Conservation (phyloP, 495 filamentous ascomycete genomes). For the Lophiostoma macrostomum region DNA sequence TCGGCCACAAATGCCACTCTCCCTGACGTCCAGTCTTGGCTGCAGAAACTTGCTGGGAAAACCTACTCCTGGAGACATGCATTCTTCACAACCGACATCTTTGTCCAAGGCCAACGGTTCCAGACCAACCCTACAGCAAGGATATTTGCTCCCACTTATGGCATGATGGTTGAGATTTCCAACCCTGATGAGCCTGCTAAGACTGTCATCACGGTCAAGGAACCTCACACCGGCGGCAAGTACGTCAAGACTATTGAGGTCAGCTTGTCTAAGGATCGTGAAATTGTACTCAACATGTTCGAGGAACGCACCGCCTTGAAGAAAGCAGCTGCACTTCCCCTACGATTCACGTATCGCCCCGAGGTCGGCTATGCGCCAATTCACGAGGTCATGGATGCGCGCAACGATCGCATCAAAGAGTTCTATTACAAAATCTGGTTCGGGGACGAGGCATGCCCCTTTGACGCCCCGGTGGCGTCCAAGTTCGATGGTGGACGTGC, state of each 20-base stretch:
- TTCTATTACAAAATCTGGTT: conserved; percentile 99
- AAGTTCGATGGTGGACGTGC: conserved; percentile 85
- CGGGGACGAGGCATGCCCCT: conserved; percentile 77
- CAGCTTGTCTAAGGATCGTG: conserved; percentile 65
- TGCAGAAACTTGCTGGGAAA: conserved; percentile 81
- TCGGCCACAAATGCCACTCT: conserved; percentile 64
- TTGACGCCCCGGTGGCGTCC: conserved; percentile 77
- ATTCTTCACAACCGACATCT: conserved; percentile 93
- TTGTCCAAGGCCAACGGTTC: conserved; percentile 93
- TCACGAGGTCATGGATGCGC: conserved; percentile 86
- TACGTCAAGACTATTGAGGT: conserved; percentile 83
- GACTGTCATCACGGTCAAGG: conserved; percentile 77
- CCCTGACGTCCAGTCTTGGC: conserved; percentile 78
- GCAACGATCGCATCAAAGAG: conserved; percentile 94
- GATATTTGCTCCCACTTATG: conserved; percentile 78
- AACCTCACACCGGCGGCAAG: conserved; percentile 60
- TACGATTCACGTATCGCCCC: conserved; percentile 87
- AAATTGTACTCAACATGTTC: conserved; percentile 81
- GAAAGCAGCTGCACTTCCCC: conserved; percentile 71
- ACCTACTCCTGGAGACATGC: conserved; percentile 88
- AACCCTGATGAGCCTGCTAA: conserved; percentile 72
- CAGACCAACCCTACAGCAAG: conserved; percentile 93
- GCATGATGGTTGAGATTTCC: conserved; percentile 84
- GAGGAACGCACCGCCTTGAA: conserved; percentile 84
- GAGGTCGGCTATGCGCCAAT: conserved; percentile 94